Conservation (phyloP, 2,329 filamentous ascomycete species). For the Lithohypha guttulata region DNA sequence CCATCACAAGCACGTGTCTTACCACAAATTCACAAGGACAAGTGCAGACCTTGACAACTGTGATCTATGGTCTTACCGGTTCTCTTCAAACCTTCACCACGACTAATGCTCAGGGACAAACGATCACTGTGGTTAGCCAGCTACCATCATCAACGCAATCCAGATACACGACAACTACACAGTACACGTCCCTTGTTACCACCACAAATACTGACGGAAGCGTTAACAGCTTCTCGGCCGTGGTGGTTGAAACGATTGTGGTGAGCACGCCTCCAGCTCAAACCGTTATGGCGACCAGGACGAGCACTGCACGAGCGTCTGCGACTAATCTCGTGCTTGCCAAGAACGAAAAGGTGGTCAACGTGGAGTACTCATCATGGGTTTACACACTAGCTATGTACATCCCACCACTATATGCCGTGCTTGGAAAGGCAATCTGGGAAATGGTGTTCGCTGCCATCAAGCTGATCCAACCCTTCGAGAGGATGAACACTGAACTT, state of each 20-base stretch:
- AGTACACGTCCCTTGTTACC: constrained; percentile 4
- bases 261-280: neutral
- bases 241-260: constrained; percentile 4
- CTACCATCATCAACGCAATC: neutral
- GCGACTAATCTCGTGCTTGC: neutral
- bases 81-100: neutral
- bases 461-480: constrained; percentile 17
- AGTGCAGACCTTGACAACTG: neutral
- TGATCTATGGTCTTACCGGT: neutral
- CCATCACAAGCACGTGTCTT: neutral
- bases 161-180: constrained; percentile 4
- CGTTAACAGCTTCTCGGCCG: constrained; percentile 3
- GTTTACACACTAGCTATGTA: constrained; percentile 8
- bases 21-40: neutral
- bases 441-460: constrained; percentile 12
- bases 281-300: neutral
- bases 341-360: neutral
- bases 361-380: neutral
- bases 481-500: constrained; percentile 10
- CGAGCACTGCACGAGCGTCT: neutral
- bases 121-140: neutral
- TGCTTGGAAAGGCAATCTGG: constrained; percentile 12
- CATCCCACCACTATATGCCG: constrained; percentile 4
- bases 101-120: neutral
- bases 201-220: constrained; percentile 1